Conservation (phyloP, 257 asterid genomes). For the Primulina huaijiensis region DNA sequence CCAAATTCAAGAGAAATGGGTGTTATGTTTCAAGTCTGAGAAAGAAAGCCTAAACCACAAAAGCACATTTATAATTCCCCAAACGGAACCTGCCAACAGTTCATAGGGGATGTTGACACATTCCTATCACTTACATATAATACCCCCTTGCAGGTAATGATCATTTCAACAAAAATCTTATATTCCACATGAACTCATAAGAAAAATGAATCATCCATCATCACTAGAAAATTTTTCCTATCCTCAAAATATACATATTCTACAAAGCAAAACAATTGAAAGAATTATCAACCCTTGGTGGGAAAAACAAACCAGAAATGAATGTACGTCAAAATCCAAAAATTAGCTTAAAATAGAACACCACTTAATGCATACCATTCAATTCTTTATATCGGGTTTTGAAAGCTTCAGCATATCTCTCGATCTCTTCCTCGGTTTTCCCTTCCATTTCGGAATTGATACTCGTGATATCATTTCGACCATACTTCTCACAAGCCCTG, state of each 20-base stretch:
- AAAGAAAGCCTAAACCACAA: background rate
- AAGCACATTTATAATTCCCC: background rate
- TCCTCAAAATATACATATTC: background rate
- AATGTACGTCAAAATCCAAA: background rate
- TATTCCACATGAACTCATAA: background rate
- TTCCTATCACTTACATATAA: background rate
- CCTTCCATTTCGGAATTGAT: slow-evolving; percentile 99
- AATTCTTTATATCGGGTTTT: slow-evolving; percentile 90
- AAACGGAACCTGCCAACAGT: background rate
- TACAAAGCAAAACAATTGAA: background rate
- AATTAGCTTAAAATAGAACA: background rate
- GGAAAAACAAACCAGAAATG: background rate
- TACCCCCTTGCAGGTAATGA: background rate
- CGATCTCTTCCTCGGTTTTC: slow-evolving; percentile 88
- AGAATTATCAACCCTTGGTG: background rate
- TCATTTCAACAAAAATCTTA: background rate
- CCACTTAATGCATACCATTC: slow-evolving; percentile 45
- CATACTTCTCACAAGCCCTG: slow-evolving; percentile 97
- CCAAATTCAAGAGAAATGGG: slow-evolving; percentile 17
- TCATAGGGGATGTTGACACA: background rate
- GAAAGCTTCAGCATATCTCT: slow-evolving; percentile 83
- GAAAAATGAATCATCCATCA: no score
- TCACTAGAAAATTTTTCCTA: background rate
- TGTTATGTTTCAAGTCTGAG: slow-evolving; percentile 5
- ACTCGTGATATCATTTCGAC: slow-evolving; percentile 71